Base-by-base conservation (phyloP, 2,329 filamentous ascomycete genomes). In the Hysterium pulicare region DNA sequence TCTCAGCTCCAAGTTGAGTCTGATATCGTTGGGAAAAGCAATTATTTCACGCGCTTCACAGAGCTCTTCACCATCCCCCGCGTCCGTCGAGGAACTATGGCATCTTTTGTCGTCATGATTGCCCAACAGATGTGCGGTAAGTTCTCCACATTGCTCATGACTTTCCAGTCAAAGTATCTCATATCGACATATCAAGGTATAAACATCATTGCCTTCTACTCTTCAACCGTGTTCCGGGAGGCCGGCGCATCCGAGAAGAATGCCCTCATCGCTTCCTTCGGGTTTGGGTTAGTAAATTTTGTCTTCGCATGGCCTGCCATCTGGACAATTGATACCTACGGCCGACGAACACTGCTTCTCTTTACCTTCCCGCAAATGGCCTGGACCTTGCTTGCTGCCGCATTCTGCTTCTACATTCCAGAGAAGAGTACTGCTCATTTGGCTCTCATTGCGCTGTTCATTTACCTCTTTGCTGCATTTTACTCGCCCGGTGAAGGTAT, bases 21-120 rank as follows among this genome's bases (percentile, higher is more conserved):
- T 9, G 40, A 47, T 16, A 41, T 65, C 24, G 49, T 60, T 22
- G 41, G 38, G 21, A 46, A 56, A 40, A 59, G 54, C 48, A 70
- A 66, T 45, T 59, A 70, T 42, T 64, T 71, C 48, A 68, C 57
- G 1, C 62, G 68, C 30, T 69, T 71, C 47, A 28, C 75, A 28
- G 78, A 87, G 58, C 61, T 79, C 0, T 85, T 88, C 56, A 85
- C 81, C 9, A 76, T 88, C 43, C 82, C 84, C 1, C 78, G 85
- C 35, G 72, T 86, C 9, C 78, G 83, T 11, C 77, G 84, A 31
- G 89, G 89, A 2, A 90, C 83, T 3, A 74, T 86, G 22, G 88
- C 87, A 5, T 85, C 87, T 1, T 86, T 83, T 50, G 81, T 82
- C 1, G 86, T 91, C 51, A 94, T 94, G 88, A 82, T 82, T 51